These are phyloP conservation scores for Fraxinus platypoda DNA, from an alignment of 305 asterid species.

Conservation along the genomic window DNA sequence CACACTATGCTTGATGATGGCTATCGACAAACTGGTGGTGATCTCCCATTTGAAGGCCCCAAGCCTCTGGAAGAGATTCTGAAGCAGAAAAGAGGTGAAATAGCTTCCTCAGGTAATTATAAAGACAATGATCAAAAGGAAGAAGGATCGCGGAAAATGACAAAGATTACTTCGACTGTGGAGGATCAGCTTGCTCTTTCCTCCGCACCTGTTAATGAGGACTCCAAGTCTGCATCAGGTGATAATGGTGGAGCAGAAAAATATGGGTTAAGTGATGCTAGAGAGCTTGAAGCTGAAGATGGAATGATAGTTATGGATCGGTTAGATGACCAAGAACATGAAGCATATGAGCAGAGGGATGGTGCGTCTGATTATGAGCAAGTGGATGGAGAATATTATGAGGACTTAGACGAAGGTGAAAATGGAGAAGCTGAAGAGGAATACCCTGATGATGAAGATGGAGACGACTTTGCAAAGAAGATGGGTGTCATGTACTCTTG, in stretches of 20 bases:
- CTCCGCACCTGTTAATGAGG: slow-evolving; percentile 7
- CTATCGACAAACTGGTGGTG: slow-evolving; percentile 39
- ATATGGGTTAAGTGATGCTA: slow-evolving; percentile 12
- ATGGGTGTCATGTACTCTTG: slow-evolving; percentile 65
- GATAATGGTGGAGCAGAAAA: slow-evolving; percentile 27
- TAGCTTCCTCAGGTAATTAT: slow-evolving; percentile 19
- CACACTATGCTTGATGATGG: slow-evolving; percentile 38
- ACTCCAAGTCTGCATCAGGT: slow-evolving; percentile 21
- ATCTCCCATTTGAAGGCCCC: slow-evolving; percentile 73
- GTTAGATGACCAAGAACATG: slow-evolving; percentile 39
- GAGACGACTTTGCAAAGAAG: slow-evolving; percentile 76
- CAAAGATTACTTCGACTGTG: background rate
- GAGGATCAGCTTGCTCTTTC: slow-evolving; percentile 8
- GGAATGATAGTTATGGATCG: slow-evolving; percentile 42
- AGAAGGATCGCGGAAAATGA: slow-evolving; percentile 16
- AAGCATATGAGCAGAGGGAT: slow-evolving; percentile 48
- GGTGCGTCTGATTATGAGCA: slow-evolving; percentile 63
- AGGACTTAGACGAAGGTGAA: slow-evolving; percentile 56
- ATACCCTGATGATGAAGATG: slow-evolving; percentile 59
- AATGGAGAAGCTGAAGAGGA: slow-evolving; percentile 61
- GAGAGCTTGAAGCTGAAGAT: slow-evolving; percentile 45
- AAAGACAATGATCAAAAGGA: slow-evolving; percentile 30
- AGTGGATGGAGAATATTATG: slow-evolving; percentile 57
- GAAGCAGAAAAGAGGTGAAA: slow-evolving; percentile 69
- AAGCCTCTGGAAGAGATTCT: slow-evolving; percentile 78